Percentiles rank a stretch among this genome's conserved stretches.
Conservation (phyloP, 768 basidiomycete species). For the Trametes villosa region DNA sequence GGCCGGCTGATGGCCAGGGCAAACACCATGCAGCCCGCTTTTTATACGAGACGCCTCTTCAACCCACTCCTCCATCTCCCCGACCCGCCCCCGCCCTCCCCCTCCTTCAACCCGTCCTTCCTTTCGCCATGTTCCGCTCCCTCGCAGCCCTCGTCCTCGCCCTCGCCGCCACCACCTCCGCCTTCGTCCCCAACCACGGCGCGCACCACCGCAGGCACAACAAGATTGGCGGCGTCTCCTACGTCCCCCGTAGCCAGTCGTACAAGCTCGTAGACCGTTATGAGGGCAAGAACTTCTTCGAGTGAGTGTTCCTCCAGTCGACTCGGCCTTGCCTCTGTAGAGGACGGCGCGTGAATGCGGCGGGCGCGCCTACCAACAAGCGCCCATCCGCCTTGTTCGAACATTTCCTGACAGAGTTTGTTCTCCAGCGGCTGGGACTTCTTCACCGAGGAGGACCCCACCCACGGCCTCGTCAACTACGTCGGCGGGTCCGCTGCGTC, state of each 20-base stretch:
- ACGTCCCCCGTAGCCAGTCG: constrained; percentile 28
- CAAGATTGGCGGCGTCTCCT: constrained; percentile 24
- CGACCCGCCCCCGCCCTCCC: constrained; percentile 7
- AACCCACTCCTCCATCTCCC: constrained; percentile 7
- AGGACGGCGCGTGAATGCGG: neutral
- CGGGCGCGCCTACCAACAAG: neutral
- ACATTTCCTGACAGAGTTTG: neutral
- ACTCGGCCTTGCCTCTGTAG: neutral
- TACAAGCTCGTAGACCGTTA: constrained; percentile 46
- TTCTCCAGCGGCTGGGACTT: constrained; percentile 67
- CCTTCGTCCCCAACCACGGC: constrained; percentile 36
- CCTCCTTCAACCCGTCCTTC: constrained; percentile 10
- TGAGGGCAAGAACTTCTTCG: constrained; percentile 60
- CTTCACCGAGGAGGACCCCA: constrained; percentile 67
- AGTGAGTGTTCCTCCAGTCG: constrained; percentile 44
- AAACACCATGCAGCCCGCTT: neutral
- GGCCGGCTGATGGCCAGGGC: constrained; percentile 2
- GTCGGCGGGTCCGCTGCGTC: constrained; percentile 51
- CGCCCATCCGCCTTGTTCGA: neutral
- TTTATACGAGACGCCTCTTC: constrained; percentile 8
- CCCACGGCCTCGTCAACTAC: constrained; percentile 70
- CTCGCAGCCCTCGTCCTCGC: constrained; percentile 39
- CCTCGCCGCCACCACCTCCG: constrained; percentile 43
- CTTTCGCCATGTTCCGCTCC: constrained; percentile 37
- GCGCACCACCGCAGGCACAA: constrained; percentile 36